A percentile compares a stretch with the other conserved stretches of the same genome.
phyloP scores from a whole-genome alignment of 176 grass and related monocot species.

The Phoenix roebelenii region DNA sequence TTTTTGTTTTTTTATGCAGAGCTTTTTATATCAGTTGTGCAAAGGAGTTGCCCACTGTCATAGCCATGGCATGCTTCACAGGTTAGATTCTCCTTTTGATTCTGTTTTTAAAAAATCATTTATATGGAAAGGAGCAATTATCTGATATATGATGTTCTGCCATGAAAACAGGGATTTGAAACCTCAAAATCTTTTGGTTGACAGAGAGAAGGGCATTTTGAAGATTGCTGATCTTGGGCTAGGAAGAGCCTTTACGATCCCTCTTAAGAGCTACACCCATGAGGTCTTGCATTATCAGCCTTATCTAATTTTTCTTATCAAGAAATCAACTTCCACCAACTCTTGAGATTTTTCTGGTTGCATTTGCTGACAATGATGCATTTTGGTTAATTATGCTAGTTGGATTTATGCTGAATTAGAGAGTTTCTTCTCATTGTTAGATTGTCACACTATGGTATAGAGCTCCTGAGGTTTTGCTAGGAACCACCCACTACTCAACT shows the following conservation, averaged over 20 bases:
- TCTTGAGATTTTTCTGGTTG: too few relatives aligned
- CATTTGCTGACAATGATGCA: too few relatives aligned
- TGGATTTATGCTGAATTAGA: too few relatives aligned
- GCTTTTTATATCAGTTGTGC: conserved; percentile 73
- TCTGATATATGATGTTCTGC: too few relatives aligned
- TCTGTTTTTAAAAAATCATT: background rate
- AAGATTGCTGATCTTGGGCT: conserved; percentile 96
- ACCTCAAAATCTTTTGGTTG: conserved; percentile 89
- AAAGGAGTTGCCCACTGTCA: conserved; percentile 96
- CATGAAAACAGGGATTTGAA: conserved; percentile 60
- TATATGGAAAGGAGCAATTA: too few relatives aligned
- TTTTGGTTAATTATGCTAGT: too few relatives aligned
- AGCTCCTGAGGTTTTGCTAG: conserved; percentile 93
- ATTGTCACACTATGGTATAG: conserved; percentile 96
- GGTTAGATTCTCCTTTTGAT: conserved; percentile 35
- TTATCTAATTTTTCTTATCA: background rate
- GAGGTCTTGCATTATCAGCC: conserved; percentile 42
- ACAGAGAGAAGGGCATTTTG: conserved; percentile 89
- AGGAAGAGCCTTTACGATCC: conserved; percentile 70
- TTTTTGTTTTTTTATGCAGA: conserved; percentile 28
- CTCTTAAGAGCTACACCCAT: conserved; percentile 95
- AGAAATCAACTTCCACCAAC: too few relatives aligned
- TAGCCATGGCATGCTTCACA: conserved; percentile 87
- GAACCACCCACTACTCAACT: conserved; percentile 83
- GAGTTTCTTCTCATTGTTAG: conserved; percentile 21